Percentiles rank a stretch among this genome's conserved stretches.
These are phyloP conservation scores for Stereum hirsutum DNA, from an alignment of 1,284 basidiomycete species.

Conservation along the genomic window DNA sequence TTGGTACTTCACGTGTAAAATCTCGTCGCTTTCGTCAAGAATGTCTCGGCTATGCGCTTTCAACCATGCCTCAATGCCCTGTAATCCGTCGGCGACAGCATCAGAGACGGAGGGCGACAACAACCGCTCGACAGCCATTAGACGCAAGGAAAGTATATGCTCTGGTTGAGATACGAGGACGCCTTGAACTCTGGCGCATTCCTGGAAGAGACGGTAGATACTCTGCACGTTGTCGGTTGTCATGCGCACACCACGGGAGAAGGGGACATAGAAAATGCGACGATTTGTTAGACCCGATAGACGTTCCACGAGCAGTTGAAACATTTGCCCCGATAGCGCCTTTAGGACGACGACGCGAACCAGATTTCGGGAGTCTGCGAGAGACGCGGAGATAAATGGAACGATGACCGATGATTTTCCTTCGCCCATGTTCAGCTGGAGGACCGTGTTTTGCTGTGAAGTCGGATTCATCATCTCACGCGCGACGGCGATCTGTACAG, in stretches of 20 bases:
- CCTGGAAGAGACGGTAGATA: constrained; percentile 22
- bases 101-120: constrained; percentile 3
- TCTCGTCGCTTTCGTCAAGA: constrained; percentile 45
- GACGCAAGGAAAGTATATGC: constrained; percentile 39
- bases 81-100: constrained; percentile 9
- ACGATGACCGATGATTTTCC: constrained; percentile 48
- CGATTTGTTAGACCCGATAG: constrained; percentile 33
- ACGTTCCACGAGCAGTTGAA: constrained; percentile 33
- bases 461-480: constrained; percentile 36
- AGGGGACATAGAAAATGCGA: constrained; percentile 39
- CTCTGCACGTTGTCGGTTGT: constrained; percentile 11
- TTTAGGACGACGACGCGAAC: constrained; percentile 41
- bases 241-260: constrained; percentile 29
- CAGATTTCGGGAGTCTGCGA: constrained; percentile 33
- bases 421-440: constrained; percentile 53
- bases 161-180: constrained; percentile 42
- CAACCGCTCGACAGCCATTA: constrained; percentile 29
- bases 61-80: constrained; percentile 27
- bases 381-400: constrained; percentile 28
- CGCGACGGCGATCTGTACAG: constrained; percentile 31
- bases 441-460: constrained; percentile 23
- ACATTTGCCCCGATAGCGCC: constrained; percentile 33
- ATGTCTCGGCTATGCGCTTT: constrained; percentile 26
- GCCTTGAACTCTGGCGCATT: constrained; percentile 29
- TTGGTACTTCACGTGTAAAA: constrained; percentile 38